Conservation (phyloP, 2,329 filamentous ascomycete genomes). For the Pseudomassariella vexata region DNA sequence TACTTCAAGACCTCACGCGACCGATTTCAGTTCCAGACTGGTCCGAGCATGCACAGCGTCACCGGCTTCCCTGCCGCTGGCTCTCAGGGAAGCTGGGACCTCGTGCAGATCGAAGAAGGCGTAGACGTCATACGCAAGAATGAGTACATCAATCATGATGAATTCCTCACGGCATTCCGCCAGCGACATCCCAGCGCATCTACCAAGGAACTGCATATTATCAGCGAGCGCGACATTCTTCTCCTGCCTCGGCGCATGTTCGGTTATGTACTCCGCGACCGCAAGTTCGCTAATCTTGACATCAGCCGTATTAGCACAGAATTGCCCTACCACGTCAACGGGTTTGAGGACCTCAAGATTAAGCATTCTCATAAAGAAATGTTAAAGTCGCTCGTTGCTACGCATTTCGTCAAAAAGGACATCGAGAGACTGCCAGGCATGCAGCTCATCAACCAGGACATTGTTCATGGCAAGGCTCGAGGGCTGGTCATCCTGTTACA, state of each 20-base stretch:
- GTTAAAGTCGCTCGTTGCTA: conserved; percentile 31
- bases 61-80: too few species aligned
- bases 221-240: conserved; percentile 23
- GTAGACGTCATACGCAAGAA: too few species aligned
- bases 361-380: conserved; percentile 34
- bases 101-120: too few species aligned
- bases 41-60: too few species aligned
- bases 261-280: conserved; percentile 32
- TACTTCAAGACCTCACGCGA: too few species aligned
- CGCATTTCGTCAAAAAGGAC: conserved; percentile 33
- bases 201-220: conserved; percentile 8
- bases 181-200: conserved; percentile 21
- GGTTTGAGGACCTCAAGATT: conserved; percentile 33
- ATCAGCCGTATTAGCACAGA: too few species aligned
- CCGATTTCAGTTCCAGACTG: too few species aligned
- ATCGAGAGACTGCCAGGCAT: too few species aligned
- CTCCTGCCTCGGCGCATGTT: conserved; percentile 36
- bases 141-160: too few species aligned
- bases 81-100: too few species aligned
- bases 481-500: conserved; percentile 40
- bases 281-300: conserved; percentile 32
- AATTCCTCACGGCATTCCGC: too few species aligned
- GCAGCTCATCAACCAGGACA: conserved; percentile 29
- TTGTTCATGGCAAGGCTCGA: conserved; percentile 38
- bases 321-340: too few species aligned